Conservation (phyloP, 345 rosid species). For the Boechera divaricarpa region DNA sequence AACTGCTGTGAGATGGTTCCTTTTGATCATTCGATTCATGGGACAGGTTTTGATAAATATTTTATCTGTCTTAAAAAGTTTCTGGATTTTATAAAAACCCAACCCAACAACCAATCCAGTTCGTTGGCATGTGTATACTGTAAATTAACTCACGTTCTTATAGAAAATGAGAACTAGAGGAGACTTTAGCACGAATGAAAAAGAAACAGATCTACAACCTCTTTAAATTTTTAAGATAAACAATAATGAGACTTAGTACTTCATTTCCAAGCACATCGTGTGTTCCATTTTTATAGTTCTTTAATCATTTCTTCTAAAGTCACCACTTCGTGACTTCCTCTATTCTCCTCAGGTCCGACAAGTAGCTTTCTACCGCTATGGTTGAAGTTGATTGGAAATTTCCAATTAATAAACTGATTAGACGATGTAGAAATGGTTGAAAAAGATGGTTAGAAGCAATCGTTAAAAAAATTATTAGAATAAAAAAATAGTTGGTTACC, state of each 20-base stretch:
- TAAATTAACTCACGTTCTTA: background rate
- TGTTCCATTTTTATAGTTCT: conserved; percentile 28
- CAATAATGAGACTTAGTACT: conserved; percentile 23
- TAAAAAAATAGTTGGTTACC: background rate
- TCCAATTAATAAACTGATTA: background rate
- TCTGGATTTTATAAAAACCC: too few species aligned
- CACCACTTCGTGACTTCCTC: conserved; percentile 41
- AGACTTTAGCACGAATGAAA: conserved; percentile 36
- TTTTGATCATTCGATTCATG: background rate
- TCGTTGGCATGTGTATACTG: background rate
- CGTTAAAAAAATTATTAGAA: background rate
- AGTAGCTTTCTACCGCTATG: background rate
- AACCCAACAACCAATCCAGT: background rate
- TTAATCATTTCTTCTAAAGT: conserved; percentile 31
- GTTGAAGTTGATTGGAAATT: background rate
- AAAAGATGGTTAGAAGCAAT: background rate
- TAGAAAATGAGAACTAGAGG: conserved; percentile 14
- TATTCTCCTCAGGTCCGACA: background rate
- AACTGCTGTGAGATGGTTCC: too few species aligned
- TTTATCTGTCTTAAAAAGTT: too few species aligned
- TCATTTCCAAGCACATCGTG: conserved; percentile 32
- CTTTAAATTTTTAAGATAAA: background rate
- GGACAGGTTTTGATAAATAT: background rate
- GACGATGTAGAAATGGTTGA: background rate
- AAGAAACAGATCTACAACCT: conserved; percentile 14